Conservation (phyloP, 257 asterid species). For the Thymus mandschuricus region DNA sequence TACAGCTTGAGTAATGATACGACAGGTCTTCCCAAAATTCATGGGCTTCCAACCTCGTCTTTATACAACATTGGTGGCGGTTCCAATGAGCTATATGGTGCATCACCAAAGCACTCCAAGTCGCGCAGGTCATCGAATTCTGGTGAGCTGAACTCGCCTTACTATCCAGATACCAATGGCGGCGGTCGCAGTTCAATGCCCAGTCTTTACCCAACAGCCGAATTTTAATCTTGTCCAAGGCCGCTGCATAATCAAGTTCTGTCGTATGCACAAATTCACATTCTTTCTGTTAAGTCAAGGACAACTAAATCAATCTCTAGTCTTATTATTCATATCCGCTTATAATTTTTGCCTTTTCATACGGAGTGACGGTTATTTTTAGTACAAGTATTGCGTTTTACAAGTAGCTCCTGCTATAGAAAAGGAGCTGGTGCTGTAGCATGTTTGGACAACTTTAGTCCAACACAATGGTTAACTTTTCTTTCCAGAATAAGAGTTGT, state of each 20-base stretch:
- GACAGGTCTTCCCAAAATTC: conserved; percentile 91
- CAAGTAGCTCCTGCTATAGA: conserved; percentile 29
- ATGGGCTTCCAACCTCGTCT: conserved; percentile 87
- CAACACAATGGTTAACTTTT: neutral
- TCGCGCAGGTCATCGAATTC: conserved; percentile 85
- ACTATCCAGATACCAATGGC: conserved; percentile 63
- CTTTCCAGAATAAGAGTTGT: conserved; percentile 27
- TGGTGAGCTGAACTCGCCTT: conserved; percentile 75
- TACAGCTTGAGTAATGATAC: conserved; percentile 71
- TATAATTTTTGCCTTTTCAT: conserved; percentile 22
- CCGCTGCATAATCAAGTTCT: conserved; percentile 19
- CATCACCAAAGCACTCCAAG: conserved; percentile 58
- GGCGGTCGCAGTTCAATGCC: conserved; percentile 50
- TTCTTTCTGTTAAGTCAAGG: conserved; percentile 42
- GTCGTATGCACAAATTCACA: conserved; percentile 24
- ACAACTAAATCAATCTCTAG: conserved; percentile 27
- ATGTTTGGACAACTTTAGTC: conserved; percentile 10
- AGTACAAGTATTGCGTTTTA: conserved; percentile 16
- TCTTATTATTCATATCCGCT: conserved; percentile 12
- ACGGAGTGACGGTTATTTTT: conserved; percentile 5
- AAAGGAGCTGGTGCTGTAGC: conserved; percentile 32
- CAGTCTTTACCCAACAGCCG: conserved; percentile 56
- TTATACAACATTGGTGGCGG: conserved; percentile 54
- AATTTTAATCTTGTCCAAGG: conserved; percentile 33
- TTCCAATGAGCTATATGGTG: conserved; percentile 54